Conservation (phyloP, 495 filamentous ascomycete genomes). For the Podospora australis region DNA sequence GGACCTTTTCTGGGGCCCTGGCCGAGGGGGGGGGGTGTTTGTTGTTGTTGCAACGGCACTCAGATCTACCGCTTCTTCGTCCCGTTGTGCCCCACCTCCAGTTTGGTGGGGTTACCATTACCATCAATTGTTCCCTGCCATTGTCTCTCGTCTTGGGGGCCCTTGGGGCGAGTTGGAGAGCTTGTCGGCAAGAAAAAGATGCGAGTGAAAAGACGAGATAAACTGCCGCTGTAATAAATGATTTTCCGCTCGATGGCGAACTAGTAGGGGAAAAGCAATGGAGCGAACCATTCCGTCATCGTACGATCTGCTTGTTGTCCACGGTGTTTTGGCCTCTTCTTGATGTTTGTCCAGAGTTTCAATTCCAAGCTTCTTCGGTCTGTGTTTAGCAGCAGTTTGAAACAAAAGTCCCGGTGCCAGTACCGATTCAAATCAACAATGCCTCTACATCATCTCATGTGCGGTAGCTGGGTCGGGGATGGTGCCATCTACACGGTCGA, state of each 20-base stretch:
- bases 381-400: background rate
- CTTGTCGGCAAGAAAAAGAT: too few species aligned
- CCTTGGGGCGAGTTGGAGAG: too few species aligned
- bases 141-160: too few species aligned
- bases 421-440: conserved; percentile 28
- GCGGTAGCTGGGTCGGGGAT: conserved; percentile 77
- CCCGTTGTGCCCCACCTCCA: too few species aligned
- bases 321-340: background rate
- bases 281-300: conserved; percentile 4
- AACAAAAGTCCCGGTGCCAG: background rate
- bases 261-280: too few species aligned
- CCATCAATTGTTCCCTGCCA: too few species aligned
- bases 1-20: too few species aligned
- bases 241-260: background rate
- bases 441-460: conserved; percentile 77
- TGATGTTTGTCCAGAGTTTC: background rate
- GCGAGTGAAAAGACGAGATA: too few species aligned
- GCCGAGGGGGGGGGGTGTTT: too few species aligned
- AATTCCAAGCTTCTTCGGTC: background rate
- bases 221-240: background rate
- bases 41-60: too few species aligned
- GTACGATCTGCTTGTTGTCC: background rate
- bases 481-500: conserved; percentile 79
- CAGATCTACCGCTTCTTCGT: too few species aligned
- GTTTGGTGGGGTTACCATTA: too few species aligned